Percentiles rank a stretch among this genome's conserved stretches.
These are phyloP conservation scores for Dalbergia cultrata DNA, from an alignment of 306 rosid species.

Conservation along the genomic window DNA sequence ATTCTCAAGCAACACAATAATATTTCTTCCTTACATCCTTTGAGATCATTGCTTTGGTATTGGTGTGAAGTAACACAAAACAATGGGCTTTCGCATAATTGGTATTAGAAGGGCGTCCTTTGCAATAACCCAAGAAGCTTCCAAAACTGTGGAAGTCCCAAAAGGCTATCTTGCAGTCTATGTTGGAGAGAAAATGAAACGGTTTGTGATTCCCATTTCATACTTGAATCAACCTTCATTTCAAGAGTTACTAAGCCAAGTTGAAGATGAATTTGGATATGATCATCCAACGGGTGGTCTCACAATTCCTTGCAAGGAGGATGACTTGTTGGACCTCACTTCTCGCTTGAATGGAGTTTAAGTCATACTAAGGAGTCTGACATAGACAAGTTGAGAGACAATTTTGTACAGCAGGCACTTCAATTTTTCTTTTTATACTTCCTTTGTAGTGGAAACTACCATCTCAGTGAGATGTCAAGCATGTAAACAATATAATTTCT, in stretches of 20 bases:
- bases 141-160: neutral
- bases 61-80: neutral
- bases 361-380: neutral
- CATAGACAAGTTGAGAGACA: neutral
- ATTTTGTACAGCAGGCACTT: neutral
- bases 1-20: constrained; percentile 38
- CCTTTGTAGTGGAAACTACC: neutral
- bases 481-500: neutral
- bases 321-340: neutral
- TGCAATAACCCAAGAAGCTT: neutral
- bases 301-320: constrained; percentile 32
- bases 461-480: neutral
- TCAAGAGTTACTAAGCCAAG: constrained; percentile 27
- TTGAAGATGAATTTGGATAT: constrained; percentile 24
- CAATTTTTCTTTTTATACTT: neutral
- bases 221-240: constrained; percentile 35
- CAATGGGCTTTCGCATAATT: constrained; percentile 43
- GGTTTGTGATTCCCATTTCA: constrained; percentile 30
- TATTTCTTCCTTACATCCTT: neutral
- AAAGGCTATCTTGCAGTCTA: constrained; percentile 46
- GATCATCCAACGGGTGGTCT: constrained; percentile 44
- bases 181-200: constrained; percentile 39
- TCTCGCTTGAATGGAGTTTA: constrained; percentile 10
- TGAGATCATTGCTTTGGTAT: neutral
- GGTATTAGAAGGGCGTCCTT: constrained; percentile 31